A percentile compares a stretch with the other conserved stretches of the same genome.
Conservation (phyloP, 2,329 filamentous ascomycete species). For the Phoma sp. region DNA sequence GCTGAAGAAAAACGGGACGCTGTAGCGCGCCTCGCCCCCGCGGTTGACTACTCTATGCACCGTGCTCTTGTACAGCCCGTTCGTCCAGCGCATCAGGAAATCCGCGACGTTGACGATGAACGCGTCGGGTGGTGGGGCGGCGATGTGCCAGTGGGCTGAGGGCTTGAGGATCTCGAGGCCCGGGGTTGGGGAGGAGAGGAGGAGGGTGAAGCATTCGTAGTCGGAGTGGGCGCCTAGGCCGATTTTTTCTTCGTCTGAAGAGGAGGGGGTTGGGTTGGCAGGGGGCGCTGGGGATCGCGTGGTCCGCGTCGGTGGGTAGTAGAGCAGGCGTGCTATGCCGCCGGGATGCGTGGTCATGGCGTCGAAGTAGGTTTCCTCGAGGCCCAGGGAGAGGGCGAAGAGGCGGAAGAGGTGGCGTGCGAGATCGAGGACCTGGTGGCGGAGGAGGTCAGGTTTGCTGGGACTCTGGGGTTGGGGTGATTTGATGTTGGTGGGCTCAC, state of each 20-base stretch:
- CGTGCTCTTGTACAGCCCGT: conserved; percentile 57
- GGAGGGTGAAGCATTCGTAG: conserved; percentile 44
- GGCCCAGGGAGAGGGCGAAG: conserved; percentile 48
- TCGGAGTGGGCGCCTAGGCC: conserved; percentile 49
- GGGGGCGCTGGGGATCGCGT: conserved; percentile 19
- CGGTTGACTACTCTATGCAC: conserved; percentile 57
- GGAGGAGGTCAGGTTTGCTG: no score
- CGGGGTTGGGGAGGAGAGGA: conserved; percentile 36
- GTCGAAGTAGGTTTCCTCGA: conserved; percentile 50
- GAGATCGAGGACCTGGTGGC: conserved; percentile 40
- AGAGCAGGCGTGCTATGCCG: conserved; percentile 49
- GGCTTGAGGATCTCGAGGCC: conserved; percentile 45
- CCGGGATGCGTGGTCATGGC: conserved; percentile 50
- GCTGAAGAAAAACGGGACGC: conserved; percentile 57
- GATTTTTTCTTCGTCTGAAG: conserved; percentile 32
- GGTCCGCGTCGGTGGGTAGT: conserved; percentile 42
- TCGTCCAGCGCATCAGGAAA: conserved; percentile 59
- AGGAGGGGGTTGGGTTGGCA: background rate
- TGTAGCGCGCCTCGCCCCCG: conserved; percentile 48
- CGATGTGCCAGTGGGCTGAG: conserved; percentile 37
- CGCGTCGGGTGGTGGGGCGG: conserved; percentile 49
- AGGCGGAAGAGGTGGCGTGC: conserved; percentile 50
- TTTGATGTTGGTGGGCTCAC: conserved; percentile 7
- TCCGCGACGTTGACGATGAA: conserved; percentile 62
- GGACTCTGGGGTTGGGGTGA: no score